Evolutionary conservation across 441 rosid genomes (phyloP).

Genomic region (Brassica hybrid): DNA sequence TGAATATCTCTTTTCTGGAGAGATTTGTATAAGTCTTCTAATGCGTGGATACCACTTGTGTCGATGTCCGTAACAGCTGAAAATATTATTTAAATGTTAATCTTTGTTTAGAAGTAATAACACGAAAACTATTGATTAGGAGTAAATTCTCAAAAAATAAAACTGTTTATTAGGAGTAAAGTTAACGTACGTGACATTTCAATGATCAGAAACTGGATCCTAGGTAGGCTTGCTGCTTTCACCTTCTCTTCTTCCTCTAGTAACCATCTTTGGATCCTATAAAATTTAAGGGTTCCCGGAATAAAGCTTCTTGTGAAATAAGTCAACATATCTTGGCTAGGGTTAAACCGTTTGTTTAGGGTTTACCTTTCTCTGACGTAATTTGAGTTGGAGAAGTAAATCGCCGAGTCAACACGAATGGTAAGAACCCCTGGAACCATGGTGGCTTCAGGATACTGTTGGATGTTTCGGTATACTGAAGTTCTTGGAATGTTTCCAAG

Average conservation of each 20-base stretch:
- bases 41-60: conserved; percentile 86
- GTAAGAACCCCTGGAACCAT: conserved; percentile 74
- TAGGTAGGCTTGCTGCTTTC: conserved; percentile 45
- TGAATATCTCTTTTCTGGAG: conserved; percentile 70
- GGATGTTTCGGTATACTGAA: conserved; percentile 72
- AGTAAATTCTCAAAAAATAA: too few species aligned
- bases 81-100: not conserved
- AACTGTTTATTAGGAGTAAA: not conserved
- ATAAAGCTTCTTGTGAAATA: not conserved
- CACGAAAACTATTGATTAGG: not conserved
- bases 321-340: not conserved
- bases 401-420: conserved; percentile 90
- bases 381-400: conserved; percentile 93
- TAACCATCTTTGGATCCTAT: conserved; percentile 87
- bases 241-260: conserved; percentile 69
- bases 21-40: conserved; percentile 69
- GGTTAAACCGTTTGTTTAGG: not conserved
- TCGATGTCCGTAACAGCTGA: conserved; percentile 94
- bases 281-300: not conserved
- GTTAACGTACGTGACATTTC: conserved; percentile 86
- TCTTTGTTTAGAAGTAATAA: conserved; percentile 5
- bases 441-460: conserved; percentile 80
- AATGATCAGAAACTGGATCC: conserved; percentile 66
- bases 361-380: conserved; percentile 81
- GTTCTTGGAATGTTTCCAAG: conserved; percentile 86